phyloP scores from a whole-genome alignment of 2,329 filamentous ascomycete species.

The Pestalotiopsis sp. region DNA sequence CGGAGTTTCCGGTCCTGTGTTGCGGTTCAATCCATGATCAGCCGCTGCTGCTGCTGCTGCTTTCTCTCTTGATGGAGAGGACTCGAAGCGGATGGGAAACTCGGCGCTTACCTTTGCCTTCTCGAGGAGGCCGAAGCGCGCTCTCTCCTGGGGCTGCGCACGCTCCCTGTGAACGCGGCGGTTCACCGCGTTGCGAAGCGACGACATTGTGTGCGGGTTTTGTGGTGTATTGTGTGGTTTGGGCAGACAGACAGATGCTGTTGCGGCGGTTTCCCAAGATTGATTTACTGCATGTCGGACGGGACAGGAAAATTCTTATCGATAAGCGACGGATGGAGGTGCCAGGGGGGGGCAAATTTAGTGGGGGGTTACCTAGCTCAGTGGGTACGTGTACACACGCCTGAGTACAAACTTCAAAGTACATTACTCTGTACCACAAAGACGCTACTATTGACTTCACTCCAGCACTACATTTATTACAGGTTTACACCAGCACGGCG shows the following conservation, averaged over 20 bases:
- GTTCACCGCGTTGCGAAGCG: constrained; percentile 66
- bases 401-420: too few species aligned
- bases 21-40: too few species aligned
- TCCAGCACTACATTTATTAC: too few species aligned
- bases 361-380: constrained; percentile 5
- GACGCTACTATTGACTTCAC: too few species aligned
- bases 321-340: not conserved
- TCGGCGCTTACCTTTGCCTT: constrained; percentile 74
- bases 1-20: constrained; percentile 63
- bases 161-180: constrained; percentile 88
- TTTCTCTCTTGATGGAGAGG: too few species aligned
- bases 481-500: too few species aligned
- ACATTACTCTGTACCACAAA: too few species aligned
- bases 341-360: not conserved
- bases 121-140: constrained; percentile 87
- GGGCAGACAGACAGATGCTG: not conserved
- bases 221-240: not conserved
- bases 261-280: not conserved
- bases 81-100: constrained; percentile 10
- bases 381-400: not conserved
- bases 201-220: constrained; percentile 44
- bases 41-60: not conserved
- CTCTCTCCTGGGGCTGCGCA: constrained; percentile 79
- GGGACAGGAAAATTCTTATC: constrained; percentile 3
- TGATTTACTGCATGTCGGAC: not conserved